Percentiles rank a stretch among this genome's conserved stretches.
These are phyloP conservation scores for Entomortierella parvispora DNA, from an alignment of 192 early-diverging fungal species.

Conservation along the genomic window DNA sequence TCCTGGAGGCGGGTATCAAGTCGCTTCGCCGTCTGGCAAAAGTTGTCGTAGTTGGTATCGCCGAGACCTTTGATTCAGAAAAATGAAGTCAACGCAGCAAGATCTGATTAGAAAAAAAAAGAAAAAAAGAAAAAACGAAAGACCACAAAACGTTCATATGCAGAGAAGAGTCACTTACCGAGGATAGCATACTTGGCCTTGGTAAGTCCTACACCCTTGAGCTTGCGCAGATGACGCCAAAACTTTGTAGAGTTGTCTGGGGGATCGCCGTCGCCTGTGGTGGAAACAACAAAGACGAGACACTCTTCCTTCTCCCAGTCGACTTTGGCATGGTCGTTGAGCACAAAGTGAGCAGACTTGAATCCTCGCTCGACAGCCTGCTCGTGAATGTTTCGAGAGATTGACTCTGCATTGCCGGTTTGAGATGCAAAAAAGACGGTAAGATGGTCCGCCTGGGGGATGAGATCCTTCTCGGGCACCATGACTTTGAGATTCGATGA, in stretches of 20 bases:
- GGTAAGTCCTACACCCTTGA: conserved; percentile 68
- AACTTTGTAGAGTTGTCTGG: conserved; percentile 95
- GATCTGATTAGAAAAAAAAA: neutral
- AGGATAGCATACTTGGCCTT: conserved; percentile 59
- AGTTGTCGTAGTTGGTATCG: conserved; percentile 95
- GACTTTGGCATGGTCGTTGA: conserved; percentile 81
- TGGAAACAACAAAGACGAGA: conserved; percentile 86
- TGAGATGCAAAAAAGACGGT: conserved; percentile 87
- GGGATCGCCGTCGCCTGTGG: conserved; percentile 96
- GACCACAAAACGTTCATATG: neutral
- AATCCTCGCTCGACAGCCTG: conserved; percentile 81
- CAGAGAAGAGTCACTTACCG: conserved; percentile 33
- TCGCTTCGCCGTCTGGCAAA: conserved; percentile 85
- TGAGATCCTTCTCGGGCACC: conserved; percentile 20
- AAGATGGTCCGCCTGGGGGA: conserved; percentile 37
- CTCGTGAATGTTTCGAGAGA: conserved; percentile 83
- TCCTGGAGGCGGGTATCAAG: conserved; percentile 83
- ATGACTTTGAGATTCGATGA: too few species aligned
- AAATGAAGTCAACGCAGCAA: too few species aligned
- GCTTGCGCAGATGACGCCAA: conserved; percentile 82
- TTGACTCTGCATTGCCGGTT: conserved; percentile 96
- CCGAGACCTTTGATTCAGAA: conserved; percentile 73
- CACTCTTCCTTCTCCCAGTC: conserved; percentile 60
- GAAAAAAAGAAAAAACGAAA: neutral
- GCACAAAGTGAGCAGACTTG: conserved; percentile 64